Base-by-base conservation (phyloP, 2,329 filamentous ascomycete genomes). In the Ampelomyces quisqualis region DNA sequence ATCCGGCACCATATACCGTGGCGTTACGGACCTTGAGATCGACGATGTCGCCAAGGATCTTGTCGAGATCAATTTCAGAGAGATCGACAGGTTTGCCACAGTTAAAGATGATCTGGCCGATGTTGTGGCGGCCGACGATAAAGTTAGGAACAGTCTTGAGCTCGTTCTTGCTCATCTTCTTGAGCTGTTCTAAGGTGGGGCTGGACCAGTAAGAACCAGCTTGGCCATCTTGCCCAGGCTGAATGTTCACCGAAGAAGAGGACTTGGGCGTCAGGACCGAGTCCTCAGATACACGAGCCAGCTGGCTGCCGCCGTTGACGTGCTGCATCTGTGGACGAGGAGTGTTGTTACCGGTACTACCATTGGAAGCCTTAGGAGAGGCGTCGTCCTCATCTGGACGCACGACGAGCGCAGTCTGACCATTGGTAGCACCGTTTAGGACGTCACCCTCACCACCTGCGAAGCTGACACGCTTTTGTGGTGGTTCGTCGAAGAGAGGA, bases 151-250 rank as follows among this genome's bases (percentile, higher is more conserved):
- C 80, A 49, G 80, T 82, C 65, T 86, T 81, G 36, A 88, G 82
- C 70, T 95, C 83, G 43, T 87, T 78, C 27, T 86, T 82, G 62
- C 85, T 86, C 86, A 97, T 86, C 48, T 80, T 80, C 62, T 81
- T 79, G 38, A 98, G 78, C 51, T 93, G 84, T 5, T 86, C 81
- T 45, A 84, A 74, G 7, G 80, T 78, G 1, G 93, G 93, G 34
- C 77, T 79, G 79, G 89, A 94, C 85, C 86, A 97, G 72, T 98
- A 98, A 7, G 81, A 75, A 37, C 90, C 91, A 15, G 84, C 79
- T 31, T 79, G 75, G 18, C 77, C 77, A 49, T 80, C 78, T 9
- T 57, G 49, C 7, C 53, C 54, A 31, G 55, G 53, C 36, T 58
- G 56, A 5, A 53, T 45, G 32, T 62, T 62, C 36, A 55, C 53